Evolutionary conservation across 768 basidiomycete genomes (phyloP), one percentile per base, ranked within the genome.

Genomic region (Russula foetens): DNA sequence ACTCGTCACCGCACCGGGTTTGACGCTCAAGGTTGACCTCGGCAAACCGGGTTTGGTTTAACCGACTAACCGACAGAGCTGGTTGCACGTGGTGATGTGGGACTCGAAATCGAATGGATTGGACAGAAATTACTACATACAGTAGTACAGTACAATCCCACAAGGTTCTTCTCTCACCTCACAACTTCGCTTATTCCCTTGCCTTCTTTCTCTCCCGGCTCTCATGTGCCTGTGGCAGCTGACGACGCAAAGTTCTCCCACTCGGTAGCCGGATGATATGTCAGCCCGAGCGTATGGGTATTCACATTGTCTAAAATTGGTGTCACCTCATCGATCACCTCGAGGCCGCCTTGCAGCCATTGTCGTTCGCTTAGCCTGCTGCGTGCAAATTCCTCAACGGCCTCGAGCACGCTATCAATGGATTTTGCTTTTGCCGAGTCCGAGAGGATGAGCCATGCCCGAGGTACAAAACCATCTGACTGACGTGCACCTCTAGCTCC

Each of bases 381-480:
- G 61, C 79, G 75, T 41, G 81, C 75, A 86, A 86, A 91, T 7
- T 62, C 70, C 23, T 86, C 79, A 5, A 92, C 72, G 52, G 74
- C 77, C 53, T 72, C 70, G 2, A 79, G 68, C 4, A 77, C 78
- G 49, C 46, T 58, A 65, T 71, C 86, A 83, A 7, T 76, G 66
- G 48, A 72, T 75, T 67, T 76, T 77, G 9, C n/a, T n/a, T n/a
- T 70, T 69, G 0, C 47, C 28, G 56, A 31, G 7, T 72, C 63
- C 58, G 82, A 86, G 8, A 91, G 71, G 0, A 90, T 85, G 47
- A 92, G 67, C 88, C 89, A 92, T 2, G 90, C 90, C 1, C 84
- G 80, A 0, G 89, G 88, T 0, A 86, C 77, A 66, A 83, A 84
- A 72, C 89, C 89, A 67, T 90, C 88, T 0, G 76, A 75, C 0